Evolutionary conservation across 2,329 filamentous ascomycete genomes (phyloP).

Genomic region (Coleophoma cylindrospora): DNA sequence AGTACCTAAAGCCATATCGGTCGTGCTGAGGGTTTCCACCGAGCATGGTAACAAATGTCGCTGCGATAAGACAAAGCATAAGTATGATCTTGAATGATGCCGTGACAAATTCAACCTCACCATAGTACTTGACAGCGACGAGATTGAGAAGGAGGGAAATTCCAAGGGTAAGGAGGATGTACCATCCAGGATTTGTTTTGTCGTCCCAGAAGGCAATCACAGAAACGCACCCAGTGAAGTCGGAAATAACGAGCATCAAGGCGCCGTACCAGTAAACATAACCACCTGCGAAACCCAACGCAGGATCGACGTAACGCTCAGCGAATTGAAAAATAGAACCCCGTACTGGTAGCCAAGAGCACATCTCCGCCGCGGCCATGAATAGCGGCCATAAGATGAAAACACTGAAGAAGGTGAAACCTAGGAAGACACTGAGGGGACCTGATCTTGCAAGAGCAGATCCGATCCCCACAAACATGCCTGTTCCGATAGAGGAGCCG

Average conservation of each 20-base stretch:
- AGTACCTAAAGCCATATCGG: conserved; percentile 37
- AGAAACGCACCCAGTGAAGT: conserved; percentile 35
- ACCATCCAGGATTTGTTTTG: conserved; percentile 34
- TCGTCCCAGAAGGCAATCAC: conserved; percentile 38
- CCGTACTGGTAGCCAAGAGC: conserved; percentile 43
- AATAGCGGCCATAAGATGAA: conserved; percentile 43
- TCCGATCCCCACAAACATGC: conserved; percentile 38
- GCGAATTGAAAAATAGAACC: conserved; percentile 41
- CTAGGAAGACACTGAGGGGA: conserved; percentile 36
- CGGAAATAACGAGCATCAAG: conserved; percentile 28
- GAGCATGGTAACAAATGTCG: conserved; percentile 18
- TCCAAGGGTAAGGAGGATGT: conserved; percentile 33
- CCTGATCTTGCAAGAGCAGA: conserved; percentile 35
- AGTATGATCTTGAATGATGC: conserved; percentile 26
- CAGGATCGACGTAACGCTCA: conserved; percentile 32
- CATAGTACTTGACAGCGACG: conserved; percentile 49
- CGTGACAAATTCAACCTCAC: conserved; percentile 53
- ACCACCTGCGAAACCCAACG: conserved; percentile 38
- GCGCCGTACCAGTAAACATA: conserved; percentile 24
- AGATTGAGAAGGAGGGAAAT: conserved; percentile 33
- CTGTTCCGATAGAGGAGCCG: conserved; percentile 39
- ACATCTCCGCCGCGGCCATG: conserved; percentile 58
- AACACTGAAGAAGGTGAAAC: conserved; percentile 38
- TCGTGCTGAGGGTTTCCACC: conserved; percentile 26
- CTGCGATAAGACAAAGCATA: conserved; percentile 16